These are phyloP conservation scores for Ilex asprella DNA, from an alignment of 257 asterid species.

Conservation along the genomic window DNA sequence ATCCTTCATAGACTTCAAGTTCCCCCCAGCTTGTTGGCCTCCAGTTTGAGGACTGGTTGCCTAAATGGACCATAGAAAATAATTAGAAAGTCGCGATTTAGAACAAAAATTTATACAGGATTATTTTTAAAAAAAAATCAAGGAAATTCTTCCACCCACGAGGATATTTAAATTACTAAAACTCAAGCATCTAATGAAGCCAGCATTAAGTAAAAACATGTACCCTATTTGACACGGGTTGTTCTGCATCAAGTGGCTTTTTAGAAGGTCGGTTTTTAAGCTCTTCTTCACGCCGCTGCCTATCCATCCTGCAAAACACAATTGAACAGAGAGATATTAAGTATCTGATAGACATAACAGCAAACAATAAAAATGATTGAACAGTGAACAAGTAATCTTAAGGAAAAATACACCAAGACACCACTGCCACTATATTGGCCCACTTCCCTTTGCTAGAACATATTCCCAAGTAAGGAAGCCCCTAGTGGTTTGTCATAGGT, in stretches of 20 bases:
- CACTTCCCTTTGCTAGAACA: too few relatives aligned
- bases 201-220: background rate
- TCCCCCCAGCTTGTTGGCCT: slow-evolving; percentile 71
- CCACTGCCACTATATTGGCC: too few relatives aligned
- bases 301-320: slow-evolving; percentile 61
- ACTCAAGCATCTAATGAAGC: background rate
- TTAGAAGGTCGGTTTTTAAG: slow-evolving; percentile 76
- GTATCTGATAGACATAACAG: background rate
- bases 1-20: slow-evolving; percentile 82
- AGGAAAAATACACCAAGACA: background rate
- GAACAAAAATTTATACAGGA: slow-evolving; percentile 1
- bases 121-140: background rate
- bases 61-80: slow-evolving; percentile 21
- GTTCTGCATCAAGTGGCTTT: slow-evolving; percentile 77
- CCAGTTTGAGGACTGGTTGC: slow-evolving; percentile 96
- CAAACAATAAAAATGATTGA: background rate
- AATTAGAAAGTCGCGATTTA: too few relatives aligned
- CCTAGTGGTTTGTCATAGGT: too few relatives aligned
- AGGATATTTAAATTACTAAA: background rate
- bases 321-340: slow-evolving; percentile 2
- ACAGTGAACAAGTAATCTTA: background rate
- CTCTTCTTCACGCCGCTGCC: slow-evolving; percentile 96
- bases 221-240: slow-evolving; percentile 74
- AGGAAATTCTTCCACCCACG: background rate
- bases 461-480: too few relatives aligned